phyloP scores from a whole-genome alignment of 2,329 filamentous ascomycete genomes.

The Akanthomyces dipterigenus region DNA sequence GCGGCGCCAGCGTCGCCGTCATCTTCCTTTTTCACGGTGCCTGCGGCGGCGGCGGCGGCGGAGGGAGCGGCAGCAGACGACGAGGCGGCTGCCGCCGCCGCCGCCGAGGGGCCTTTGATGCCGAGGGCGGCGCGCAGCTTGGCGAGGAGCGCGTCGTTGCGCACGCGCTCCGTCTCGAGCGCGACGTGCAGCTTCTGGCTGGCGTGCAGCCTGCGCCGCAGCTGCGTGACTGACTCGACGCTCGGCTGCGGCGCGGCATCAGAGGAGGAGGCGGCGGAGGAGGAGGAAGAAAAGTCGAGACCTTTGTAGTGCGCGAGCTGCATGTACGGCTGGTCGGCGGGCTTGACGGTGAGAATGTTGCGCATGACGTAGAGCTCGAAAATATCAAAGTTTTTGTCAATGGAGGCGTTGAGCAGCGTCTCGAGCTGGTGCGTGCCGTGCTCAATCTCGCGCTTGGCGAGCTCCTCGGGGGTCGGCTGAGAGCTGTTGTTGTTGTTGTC shows the following conservation, averaged over 20 bases:
- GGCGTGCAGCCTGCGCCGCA: constrained; percentile 69
- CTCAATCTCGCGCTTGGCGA: constrained; percentile 64
- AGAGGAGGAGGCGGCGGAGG: constrained; percentile 2
- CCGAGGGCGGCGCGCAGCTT: constrained; percentile 48
- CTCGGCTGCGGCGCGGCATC: constrained; percentile 38
- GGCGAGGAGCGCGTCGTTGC: constrained; percentile 64
- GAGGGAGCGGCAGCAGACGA: background rate
- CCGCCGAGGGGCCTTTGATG: constrained; percentile 20
- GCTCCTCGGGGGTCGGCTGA: constrained; percentile 34
- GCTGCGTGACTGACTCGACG: constrained; percentile 60
- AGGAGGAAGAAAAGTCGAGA: constrained; percentile 35
- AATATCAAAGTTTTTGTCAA: constrained; percentile 79
- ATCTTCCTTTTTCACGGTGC: constrained; percentile 7
- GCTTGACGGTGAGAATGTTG: constrained; percentile 67
- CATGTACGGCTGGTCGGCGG: constrained; percentile 70
- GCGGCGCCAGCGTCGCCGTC: background rate
- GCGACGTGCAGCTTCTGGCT: constrained; percentile 68
- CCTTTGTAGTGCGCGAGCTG: constrained; percentile 79
- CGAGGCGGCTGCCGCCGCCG: too few relatives aligned
- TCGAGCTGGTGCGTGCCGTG: constrained; percentile 81
- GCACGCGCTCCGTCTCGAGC: constrained; percentile 61
- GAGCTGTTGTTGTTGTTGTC: constrained; percentile 21
- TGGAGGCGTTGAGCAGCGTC: constrained; percentile 71
- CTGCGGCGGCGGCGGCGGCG: constrained; percentile 13
- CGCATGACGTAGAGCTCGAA: constrained; percentile 86